A percentile compares a stretch with the other conserved stretches of the same genome.
Evolutionary conservation across 495 filamentous ascomycete genomes (phyloP).

Genomic region (Aspergillus steynii): DNA sequence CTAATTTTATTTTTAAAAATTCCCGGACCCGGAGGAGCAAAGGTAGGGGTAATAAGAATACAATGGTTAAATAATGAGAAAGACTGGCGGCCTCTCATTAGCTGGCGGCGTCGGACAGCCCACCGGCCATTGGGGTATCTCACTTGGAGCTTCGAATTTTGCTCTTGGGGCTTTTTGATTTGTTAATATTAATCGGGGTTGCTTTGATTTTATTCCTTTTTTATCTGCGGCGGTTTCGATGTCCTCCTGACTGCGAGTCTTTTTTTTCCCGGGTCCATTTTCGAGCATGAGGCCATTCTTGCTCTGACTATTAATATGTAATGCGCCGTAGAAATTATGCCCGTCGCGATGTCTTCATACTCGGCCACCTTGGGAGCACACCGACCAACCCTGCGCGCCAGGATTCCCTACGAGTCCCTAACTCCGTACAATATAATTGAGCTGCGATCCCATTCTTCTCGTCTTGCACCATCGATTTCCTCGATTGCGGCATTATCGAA

Average conservation of each 20-base stretch:
- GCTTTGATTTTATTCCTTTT: too few relatives aligned
- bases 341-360: not conserved
- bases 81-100: not conserved
- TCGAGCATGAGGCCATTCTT: not conserved
- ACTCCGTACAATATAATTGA: not conserved
- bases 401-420: not conserved
- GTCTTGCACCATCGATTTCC: constrained; percentile 24
- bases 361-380: constrained; percentile 2
- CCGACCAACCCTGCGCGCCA: constrained; percentile 4
- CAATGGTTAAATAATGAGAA: not conserved
- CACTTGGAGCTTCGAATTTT: constrained; percentile 1
- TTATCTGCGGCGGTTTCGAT: not conserved
- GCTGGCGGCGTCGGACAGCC: too few relatives aligned
- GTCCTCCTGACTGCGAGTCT: not conserved
- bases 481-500: constrained; percentile 25
- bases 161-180: constrained; percentile 5
- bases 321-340: not conserved
- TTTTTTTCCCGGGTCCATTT: too few relatives aligned
- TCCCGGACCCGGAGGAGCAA: not conserved
- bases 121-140: too few relatives aligned
- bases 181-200: not conserved
- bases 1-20: constrained; percentile 1
- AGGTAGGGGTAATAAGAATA: not conserved
- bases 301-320: constrained; percentile 2
- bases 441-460: constrained; percentile 6